Percentiles rank a stretch among this genome's conserved stretches.
Conservation (phyloP, 1,139 yeast genomes). For the Sugiyamaella castrensis region DNA sequence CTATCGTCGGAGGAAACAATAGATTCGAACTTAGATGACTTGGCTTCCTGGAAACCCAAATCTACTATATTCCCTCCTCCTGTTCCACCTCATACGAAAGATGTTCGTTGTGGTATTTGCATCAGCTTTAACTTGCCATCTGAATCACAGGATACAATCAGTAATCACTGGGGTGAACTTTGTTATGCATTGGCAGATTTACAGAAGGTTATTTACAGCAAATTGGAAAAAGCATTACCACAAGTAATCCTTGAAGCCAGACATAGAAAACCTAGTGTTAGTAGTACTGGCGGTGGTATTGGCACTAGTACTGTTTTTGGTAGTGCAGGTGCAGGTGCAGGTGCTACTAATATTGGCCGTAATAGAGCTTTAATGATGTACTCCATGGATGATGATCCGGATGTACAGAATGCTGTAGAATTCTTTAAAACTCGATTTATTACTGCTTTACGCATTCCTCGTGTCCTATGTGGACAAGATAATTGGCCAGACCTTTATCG, state of each 20-base stretch:
- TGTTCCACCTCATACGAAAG: conserved; percentile 11
- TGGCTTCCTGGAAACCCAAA: conserved; percentile 14
- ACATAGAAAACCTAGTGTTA: background rate
- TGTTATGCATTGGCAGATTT: conserved; percentile 28
- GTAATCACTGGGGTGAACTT: conserved; percentile 32
- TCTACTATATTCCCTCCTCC: conserved; percentile 4
- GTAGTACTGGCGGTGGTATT: background rate
- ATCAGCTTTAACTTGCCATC: conserved; percentile 23
- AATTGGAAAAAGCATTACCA: conserved; percentile 20
- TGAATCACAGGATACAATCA: conserved; percentile 24
- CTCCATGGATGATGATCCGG: conserved; percentile 18
- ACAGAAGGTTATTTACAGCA: conserved; percentile 19
- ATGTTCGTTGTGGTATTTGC: conserved; percentile 26
- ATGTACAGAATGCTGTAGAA: conserved; percentile 23
- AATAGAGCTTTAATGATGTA: background rate
- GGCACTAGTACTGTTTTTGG: background rate
- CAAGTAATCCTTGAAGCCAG: conserved; percentile 15
- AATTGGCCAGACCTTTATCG: conserved; percentile 29
- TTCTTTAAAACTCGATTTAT: conserved; percentile 25
- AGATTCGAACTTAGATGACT: background rate
- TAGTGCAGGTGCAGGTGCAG: background rate
- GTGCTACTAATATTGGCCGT: background rate
- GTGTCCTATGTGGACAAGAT: conserved; percentile 33
- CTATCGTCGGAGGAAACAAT: background rate
- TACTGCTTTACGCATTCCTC: conserved; percentile 29